phyloP scores from a whole-genome alignment of 2,329 filamentous ascomycete species.

The Hymenotorrendiella dingleyae region DNA sequence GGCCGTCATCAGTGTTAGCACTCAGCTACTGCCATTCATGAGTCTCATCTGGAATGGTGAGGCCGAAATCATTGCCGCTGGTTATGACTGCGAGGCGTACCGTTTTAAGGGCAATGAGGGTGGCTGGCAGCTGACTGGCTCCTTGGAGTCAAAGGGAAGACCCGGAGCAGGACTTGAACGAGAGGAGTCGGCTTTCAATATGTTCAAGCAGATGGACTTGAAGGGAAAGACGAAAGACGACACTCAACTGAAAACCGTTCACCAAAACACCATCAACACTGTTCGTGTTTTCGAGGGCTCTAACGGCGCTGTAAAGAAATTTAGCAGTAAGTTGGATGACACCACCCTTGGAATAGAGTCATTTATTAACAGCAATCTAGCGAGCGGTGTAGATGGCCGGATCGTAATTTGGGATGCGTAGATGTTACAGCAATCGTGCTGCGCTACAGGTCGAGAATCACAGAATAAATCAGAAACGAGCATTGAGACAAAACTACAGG shows the following conservation, averaged over 20 bases:
- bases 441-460: no score
- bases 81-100: conserved; percentile 86
- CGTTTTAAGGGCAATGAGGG: conserved; percentile 71
- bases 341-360: conserved; percentile 24
- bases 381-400: conserved; percentile 76
- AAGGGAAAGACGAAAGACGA: conserved; percentile 90
- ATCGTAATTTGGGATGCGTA: conserved; percentile 73
- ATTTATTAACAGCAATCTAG: conserved; percentile 38
- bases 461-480: no score
- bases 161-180: conserved; percentile 46
- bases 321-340: conserved; percentile 68
- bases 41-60: conserved; percentile 90
- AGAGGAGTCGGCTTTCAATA: conserved; percentile 92
- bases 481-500: no score
- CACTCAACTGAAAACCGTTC: conserved; percentile 88
- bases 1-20: conserved; percentile 85
- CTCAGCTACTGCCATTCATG: conserved; percentile 86
- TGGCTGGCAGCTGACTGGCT: conserved; percentile 80
- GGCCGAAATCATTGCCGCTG: conserved; percentile 89
- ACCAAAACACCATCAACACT: conserved; percentile 93
- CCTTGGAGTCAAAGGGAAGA: conserved; percentile 64
- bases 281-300: conserved; percentile 68
- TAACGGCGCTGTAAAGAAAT: conserved; percentile 63
- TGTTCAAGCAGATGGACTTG: conserved; percentile 98
- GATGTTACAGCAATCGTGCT: no score